Percentiles rank a stretch among this genome's conserved stretches.
Conservation (phyloP, 1,139 yeast genomes). For the Diutina pseudorugosa region DNA sequence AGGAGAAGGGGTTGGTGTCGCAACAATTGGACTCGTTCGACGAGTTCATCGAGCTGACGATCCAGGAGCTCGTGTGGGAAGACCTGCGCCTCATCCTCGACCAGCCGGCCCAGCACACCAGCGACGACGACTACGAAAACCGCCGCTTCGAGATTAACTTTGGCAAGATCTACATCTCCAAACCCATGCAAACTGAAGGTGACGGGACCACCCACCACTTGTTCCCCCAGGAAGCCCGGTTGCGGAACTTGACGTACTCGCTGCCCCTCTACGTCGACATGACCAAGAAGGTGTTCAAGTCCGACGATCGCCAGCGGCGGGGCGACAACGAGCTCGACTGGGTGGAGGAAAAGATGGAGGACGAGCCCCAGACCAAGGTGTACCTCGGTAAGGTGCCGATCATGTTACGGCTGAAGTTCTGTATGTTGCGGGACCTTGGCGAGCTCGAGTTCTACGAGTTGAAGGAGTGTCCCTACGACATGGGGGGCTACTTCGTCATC, state of each 20-base stretch:
- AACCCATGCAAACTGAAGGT: slow-evolving; percentile 97
- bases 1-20: slow-evolving; percentile 92
- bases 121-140: slow-evolving; percentile 79
- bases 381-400: slow-evolving; percentile 96
- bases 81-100: slow-evolving; percentile 89
- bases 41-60: slow-evolving; percentile 92
- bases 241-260: slow-evolving; percentile 90
- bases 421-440: slow-evolving; percentile 85
- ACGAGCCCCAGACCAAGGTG: slow-evolving; percentile 51
- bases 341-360: slow-evolving; percentile 41
- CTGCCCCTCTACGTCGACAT: slow-evolving; percentile 94
- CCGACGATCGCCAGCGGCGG: slow-evolving; percentile 57
- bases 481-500: slow-evolving; percentile 98
- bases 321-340: slow-evolving; percentile 58
- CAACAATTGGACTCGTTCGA: slow-evolving; percentile 97
- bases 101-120: slow-evolving; percentile 96
- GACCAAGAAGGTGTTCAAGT: slow-evolving; percentile 79
- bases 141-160: slow-evolving; percentile 90
- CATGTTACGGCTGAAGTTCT: slow-evolving; percentile 93
- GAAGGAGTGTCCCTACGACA: slow-evolving; percentile 97
- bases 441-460: slow-evolving; percentile 91
- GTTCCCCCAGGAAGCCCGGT: slow-evolving; percentile 97
- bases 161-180: slow-evolving; percentile 91
- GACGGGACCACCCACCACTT: slow-evolving; percentile 98
- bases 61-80: slow-evolving; percentile 94